Evolutionary conservation across 495 filamentous ascomycete genomes (phyloP).

Genomic region (Chaetomium tenue): DNA sequence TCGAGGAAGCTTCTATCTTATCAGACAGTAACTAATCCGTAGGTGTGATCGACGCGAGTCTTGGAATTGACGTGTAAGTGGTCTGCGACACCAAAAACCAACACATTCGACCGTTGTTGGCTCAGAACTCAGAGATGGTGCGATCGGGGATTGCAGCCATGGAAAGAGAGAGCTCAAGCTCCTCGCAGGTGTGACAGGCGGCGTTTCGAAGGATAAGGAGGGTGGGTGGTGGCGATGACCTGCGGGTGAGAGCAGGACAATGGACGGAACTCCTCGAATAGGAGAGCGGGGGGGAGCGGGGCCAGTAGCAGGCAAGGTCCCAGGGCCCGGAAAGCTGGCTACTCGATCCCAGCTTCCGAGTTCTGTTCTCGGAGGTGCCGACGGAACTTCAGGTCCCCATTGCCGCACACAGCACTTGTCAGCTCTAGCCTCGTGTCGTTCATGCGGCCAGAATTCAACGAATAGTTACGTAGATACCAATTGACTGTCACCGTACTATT

Average conservation of each 20-base stretch:
- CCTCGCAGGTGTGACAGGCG: conserved; percentile 47
- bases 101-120: conserved; percentile 25
- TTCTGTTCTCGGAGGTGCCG: conserved; percentile 10
- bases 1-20: conserved; percentile 36
- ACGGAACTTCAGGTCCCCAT: not conserved
- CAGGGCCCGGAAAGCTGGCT: conserved; percentile 5
- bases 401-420: no score
- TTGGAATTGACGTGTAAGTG: conserved; percentile 40
- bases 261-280: conserved; percentile 36
- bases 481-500: no score
- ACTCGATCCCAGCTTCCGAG: conserved; percentile 3
- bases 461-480: no score
- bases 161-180: conserved; percentile 36
- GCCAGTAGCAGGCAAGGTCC: conserved; percentile 22
- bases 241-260: conserved; percentile 29
- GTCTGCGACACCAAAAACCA: conserved; percentile 29
- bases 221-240: conserved; percentile 27
- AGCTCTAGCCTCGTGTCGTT: no score
- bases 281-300: conserved; percentile 36
- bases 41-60: conserved; percentile 6
- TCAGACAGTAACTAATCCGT: conserved; percentile 22
- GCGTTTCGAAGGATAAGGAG: conserved; percentile 49
- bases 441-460: no score
- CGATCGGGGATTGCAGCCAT: conserved; percentile 25
- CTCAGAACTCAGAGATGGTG: conserved; percentile 23